phyloP scores from a whole-genome alignment of 2,329 filamentous ascomycete species.

The Aspergillus sp. region DNA sequence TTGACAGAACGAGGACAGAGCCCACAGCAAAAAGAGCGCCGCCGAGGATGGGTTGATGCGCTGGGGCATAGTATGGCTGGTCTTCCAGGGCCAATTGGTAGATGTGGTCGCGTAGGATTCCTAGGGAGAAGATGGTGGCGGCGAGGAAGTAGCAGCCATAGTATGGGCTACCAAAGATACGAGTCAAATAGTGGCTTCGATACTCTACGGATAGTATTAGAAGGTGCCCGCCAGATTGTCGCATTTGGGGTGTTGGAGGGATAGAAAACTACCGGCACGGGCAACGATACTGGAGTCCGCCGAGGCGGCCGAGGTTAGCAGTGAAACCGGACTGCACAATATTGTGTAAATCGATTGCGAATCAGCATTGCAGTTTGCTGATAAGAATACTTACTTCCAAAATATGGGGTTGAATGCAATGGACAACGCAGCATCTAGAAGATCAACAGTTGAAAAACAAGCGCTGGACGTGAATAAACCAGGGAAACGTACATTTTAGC shows the following conservation, averaged over 20 bases:
- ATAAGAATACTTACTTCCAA: constrained; percentile 79
- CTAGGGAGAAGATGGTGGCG: constrained; percentile 83
- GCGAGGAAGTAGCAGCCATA: constrained; percentile 88
- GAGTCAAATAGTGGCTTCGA: constrained; percentile 83
- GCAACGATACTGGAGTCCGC: constrained; percentile 67
- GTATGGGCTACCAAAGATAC: constrained; percentile 77
- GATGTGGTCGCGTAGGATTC: constrained; percentile 81
- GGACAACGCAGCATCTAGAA: constrained; percentile 70
- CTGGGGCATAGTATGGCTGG: constrained; percentile 72
- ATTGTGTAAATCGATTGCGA: neutral
- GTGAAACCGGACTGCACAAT: constrained; percentile 3
- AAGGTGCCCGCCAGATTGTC: neutral
- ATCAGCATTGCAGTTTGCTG: neutral
- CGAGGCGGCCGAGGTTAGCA: constrained; percentile 7
- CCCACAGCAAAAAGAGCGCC: constrained; percentile 71
- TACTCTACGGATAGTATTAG: constrained; percentile 65
- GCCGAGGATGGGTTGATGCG: constrained; percentile 65
- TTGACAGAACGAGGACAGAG: constrained; percentile 81
- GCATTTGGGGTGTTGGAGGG: constrained; percentile 14
- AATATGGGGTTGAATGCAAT: constrained; percentile 98
- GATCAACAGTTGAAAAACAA: constrained; percentile 24
- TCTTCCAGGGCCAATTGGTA: constrained; percentile 81
- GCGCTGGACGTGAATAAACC: constrained; percentile 17
- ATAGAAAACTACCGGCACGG: constrained; percentile 63
- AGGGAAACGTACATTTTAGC: constrained; percentile 57